Evolutionary conservation across 2,329 filamentous ascomycete species (phyloP).

Genomic region (Diaporthe eres): DNA sequence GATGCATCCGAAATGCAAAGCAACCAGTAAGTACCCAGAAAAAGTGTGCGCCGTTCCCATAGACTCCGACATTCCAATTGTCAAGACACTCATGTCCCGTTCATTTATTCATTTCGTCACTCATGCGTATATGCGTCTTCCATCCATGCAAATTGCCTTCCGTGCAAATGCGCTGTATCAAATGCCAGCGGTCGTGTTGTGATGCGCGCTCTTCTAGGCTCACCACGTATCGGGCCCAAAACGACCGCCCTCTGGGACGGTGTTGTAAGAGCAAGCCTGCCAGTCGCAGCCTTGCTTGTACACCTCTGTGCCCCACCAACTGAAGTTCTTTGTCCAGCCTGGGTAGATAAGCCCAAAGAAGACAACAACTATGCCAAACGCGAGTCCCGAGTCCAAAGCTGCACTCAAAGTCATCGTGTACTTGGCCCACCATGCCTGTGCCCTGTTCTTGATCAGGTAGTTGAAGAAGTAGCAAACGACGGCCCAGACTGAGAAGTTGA

Average conservation of each 20-base stretch:
- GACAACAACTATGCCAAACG: conserved; percentile 85
- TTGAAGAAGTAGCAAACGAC: conserved; percentile 90
- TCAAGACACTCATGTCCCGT: not conserved
- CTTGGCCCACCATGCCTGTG: conserved; percentile 87
- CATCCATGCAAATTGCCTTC: conserved; percentile 7
- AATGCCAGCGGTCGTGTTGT: not conserved
- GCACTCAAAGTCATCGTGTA: conserved; percentile 92
- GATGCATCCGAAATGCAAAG: not conserved
- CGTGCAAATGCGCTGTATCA: not conserved
- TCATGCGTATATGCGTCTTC: conserved; percentile 6
- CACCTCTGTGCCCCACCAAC: conserved; percentile 91
- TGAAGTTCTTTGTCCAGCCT: conserved; percentile 79
- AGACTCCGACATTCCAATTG: conserved; percentile 5
- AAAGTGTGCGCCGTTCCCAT: conserved; percentile 11
- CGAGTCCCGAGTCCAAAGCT: conserved; percentile 85
- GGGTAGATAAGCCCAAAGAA: conserved; percentile 92
- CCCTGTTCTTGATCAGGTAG: conserved; percentile 77
- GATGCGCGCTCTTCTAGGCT: conserved; percentile 28
- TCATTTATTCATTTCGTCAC: conserved; percentile 32
- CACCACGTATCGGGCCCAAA: conserved; percentile 78
- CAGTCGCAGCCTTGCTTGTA: conserved; percentile 90
- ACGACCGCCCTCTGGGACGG: conserved; percentile 71
- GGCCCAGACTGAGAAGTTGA: conserved; percentile 92
- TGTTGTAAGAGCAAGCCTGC: conserved; percentile 81
- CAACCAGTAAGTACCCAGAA: conserved; percentile 12